phyloP scores from a whole-genome alignment of 2,329 filamentous ascomycete species.

The Talaromyces sp. region DNA sequence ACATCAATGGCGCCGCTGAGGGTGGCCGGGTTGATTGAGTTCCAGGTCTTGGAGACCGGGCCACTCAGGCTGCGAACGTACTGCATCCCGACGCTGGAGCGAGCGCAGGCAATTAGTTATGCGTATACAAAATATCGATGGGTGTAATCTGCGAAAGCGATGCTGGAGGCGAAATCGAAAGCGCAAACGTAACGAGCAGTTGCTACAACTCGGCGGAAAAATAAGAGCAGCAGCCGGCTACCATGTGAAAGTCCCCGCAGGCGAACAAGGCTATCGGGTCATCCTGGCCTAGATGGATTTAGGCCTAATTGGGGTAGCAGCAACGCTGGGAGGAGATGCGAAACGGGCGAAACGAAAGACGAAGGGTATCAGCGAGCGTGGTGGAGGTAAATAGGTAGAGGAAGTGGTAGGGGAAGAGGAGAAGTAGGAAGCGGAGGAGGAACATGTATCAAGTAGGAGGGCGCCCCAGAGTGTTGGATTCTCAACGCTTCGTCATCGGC shows the following conservation, averaged over 20 bases:
- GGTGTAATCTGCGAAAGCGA: neutral
- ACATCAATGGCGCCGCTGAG: slow-evolving; percentile 98
- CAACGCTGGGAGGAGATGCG: neutral
- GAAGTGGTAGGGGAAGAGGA: neutral
- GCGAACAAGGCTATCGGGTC: neutral
- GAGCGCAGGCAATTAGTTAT: neutral
- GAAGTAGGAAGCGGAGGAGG: neutral
- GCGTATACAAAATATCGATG: neutral
- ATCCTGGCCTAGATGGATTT: neutral
- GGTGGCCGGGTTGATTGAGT: slow-evolving; percentile 97
- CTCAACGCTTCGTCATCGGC: slow-evolving; percentile 12
- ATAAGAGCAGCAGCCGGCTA: slow-evolving; percentile 7
- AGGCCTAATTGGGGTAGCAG: neutral
- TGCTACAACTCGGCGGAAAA: neutral
- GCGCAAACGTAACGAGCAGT: neutral
- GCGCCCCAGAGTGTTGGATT: slow-evolving; percentile 5
- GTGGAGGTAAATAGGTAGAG: neutral
- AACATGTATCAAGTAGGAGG: neutral
- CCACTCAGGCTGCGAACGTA: slow-evolving; percentile 95
- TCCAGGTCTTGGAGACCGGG: slow-evolving; percentile 97
- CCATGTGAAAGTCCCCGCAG: slow-evolving; percentile 3
- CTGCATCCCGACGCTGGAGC: slow-evolving; percentile 62
- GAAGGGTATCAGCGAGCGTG: neutral
- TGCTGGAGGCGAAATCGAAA: neutral
- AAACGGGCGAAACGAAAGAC: neutral